These are phyloP conservation scores for Xylariales sp. DNA, from an alignment of 2,329 filamentous ascomycete species.

Conservation along the genomic window DNA sequence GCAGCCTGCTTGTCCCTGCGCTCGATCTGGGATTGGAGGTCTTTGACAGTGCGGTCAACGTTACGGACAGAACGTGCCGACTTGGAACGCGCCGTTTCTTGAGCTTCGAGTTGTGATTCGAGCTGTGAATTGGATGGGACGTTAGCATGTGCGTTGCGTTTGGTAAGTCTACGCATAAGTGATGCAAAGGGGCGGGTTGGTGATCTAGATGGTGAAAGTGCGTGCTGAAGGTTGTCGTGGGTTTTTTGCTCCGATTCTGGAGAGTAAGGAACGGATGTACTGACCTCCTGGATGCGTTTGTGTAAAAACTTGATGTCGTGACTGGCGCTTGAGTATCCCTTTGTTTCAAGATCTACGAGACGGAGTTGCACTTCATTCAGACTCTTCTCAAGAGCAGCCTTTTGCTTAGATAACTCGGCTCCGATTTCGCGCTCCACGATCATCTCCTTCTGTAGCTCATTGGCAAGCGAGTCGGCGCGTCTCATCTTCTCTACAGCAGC, in stretches of 20 bases:
- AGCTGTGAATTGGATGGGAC: conserved; percentile 52
- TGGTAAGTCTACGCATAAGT: conserved; percentile 16
- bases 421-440: conserved; percentile 77
- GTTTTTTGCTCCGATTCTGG: conserved; percentile 10
- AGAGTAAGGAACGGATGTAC: conserved; percentile 24
- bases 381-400: conserved; percentile 81
- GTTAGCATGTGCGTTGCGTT: conserved; percentile 19
- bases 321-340: conserved; percentile 90
- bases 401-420: conserved; percentile 80
- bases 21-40: conserved; percentile 87
- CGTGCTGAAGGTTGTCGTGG: background rate
- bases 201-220: conserved; percentile 5
- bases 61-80: conserved; percentile 86
- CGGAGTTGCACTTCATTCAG: conserved; percentile 86
- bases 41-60: conserved; percentile 89
- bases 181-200: conserved; percentile 18
- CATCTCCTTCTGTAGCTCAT: conserved; percentile 92
- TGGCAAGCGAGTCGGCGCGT: conserved; percentile 78
- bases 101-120: conserved; percentile 78
- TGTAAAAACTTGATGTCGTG: conserved; percentile 94
- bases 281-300: conserved; percentile 90
- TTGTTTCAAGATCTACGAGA: conserved; percentile 91
- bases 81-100: conserved; percentile 72
- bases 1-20: conserved; percentile 84
- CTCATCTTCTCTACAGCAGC: conserved; percentile 97